Evolutionary conservation across 2,329 filamentous ascomycete genomes (phyloP).

Genomic region (Pezicula neosporulosa): DNA sequence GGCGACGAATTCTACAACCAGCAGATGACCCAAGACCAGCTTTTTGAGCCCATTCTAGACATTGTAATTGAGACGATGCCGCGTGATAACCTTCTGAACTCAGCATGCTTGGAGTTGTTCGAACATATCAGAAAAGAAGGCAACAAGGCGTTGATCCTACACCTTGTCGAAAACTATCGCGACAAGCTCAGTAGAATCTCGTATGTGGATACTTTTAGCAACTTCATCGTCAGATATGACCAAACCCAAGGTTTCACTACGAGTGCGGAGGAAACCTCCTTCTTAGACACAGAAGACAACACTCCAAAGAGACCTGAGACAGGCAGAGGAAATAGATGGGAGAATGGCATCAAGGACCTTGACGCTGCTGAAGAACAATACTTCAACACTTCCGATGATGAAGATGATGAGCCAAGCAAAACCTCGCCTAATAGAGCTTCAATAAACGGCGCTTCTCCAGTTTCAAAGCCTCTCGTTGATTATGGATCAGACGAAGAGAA

Average conservation of each 20-base stretch:
- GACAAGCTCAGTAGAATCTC: conserved; percentile 72
- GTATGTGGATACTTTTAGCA: conserved; percentile 82
- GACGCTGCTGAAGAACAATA: conserved; percentile 89
- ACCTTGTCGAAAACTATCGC: conserved; percentile 81
- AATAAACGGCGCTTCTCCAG: conserved; percentile 61
- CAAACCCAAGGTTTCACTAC: conserved; percentile 66
- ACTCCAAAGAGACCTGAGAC: conserved; percentile 38
- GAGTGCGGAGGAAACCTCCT: conserved; percentile 62
- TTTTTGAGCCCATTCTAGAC: conserved; percentile 81
- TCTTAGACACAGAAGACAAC: conserved; percentile 66
- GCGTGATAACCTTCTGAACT: conserved; percentile 89
- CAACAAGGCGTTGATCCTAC: conserved; percentile 75
- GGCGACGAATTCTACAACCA: conserved; percentile 90
- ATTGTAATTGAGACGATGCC: conserved; percentile 84
- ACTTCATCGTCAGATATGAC: conserved; percentile 74
- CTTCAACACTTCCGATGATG: conserved; percentile 85
- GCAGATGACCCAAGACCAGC: conserved; percentile 75
- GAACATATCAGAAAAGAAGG: conserved; percentile 83
- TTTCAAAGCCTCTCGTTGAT: conserved; percentile 76
- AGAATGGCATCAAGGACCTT: conserved; percentile 70
- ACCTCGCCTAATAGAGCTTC: conserved; percentile 30
- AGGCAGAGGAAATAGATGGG: conserved; percentile 59
- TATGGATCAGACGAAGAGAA: conserved; percentile 92
- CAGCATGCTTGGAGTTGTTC: conserved; percentile 90
- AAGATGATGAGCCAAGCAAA: conserved; percentile 60